Evolutionary conservation across 2,329 filamentous ascomycete genomes (phyloP).

Genomic region (Aspergillus novofumigatus): DNA sequence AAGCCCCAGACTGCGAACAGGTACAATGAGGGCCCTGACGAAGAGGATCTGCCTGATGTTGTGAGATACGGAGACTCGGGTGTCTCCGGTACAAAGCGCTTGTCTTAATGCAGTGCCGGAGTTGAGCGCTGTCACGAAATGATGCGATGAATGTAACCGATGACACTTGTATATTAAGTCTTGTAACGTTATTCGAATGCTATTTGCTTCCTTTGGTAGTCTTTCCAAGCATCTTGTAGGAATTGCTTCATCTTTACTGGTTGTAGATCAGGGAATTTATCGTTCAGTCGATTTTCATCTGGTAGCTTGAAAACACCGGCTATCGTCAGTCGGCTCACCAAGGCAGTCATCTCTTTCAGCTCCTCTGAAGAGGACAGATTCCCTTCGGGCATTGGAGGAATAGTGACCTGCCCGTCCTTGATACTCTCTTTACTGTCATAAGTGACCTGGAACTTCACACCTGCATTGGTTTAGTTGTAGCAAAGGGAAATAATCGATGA

Average conservation of each 20-base stretch:
- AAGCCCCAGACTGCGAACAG: constrained; percentile 16
- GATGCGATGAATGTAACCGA: background rate
- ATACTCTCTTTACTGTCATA: constrained; percentile 32
- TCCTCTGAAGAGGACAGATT: constrained; percentile 19
- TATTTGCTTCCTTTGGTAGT: background rate
- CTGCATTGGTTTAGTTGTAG: constrained; percentile 10
- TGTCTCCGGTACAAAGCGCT: background rate
- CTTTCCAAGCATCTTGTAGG: constrained; percentile 9
- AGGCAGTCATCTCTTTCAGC: constrained; percentile 20
- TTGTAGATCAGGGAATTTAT: constrained; percentile 19
- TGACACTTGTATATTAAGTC: background rate
- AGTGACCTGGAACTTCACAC: constrained; percentile 33
- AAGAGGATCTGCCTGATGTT: constrained; percentile 20
- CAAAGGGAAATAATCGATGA: background rate
- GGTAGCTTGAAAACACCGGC: constrained; percentile 26
- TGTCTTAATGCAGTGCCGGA: background rate
- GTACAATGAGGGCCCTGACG: constrained; percentile 22
- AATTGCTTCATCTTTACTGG: constrained; percentile 23
- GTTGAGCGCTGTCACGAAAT: background rate
- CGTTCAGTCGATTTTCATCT: constrained; percentile 18
- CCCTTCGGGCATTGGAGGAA: constrained; percentile 21
- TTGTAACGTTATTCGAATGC: background rate
- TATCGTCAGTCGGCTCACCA: constrained; percentile 28
- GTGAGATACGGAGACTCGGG: constrained; percentile 1
- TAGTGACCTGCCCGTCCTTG: constrained; percentile 32